Evolutionary conservation across 805 yeast species (phyloP), one percentile per base, ranked within the genome.

Genomic region (Hanseniaspora valbyensis): DNA sequence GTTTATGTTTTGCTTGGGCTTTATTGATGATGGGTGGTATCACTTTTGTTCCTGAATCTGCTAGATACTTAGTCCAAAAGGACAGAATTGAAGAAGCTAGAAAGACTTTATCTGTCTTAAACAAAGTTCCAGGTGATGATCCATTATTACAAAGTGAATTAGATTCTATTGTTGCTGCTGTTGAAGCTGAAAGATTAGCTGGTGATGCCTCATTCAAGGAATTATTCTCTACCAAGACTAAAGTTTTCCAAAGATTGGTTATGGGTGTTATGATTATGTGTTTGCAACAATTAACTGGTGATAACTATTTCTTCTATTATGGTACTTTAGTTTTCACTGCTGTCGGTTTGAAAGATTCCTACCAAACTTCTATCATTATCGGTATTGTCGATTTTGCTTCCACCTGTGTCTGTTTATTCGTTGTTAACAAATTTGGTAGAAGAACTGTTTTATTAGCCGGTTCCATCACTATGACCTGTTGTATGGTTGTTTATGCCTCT

Each of bases 271-370:
- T 69, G 56, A 56, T 77, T 37, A 81, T 77, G 66, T 73, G 76
- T 55, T 70, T 80, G 66, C 85, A 80, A 67, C 84, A 80, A 65
- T 69, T 77, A 59, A 74, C 79, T 52, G 82, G 82, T 70, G 67
- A 70, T 63, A 77, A 77, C 69, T 77, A 75, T 61, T 76, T 77
- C 69, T 77, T 77, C 72, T 77, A 76, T 67, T 77, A 77, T 55
- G 80, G 80, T 62, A 77, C 80, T 54, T 44, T 53, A n/a, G 53
- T 57, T 44, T 57, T 57, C 42, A 46, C 46, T 33, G 52, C 59
- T 49, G 59, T 57, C 40, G 59, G 65, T 60, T 60, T 77, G 61
- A 53, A 60, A 30, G 81, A 77, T 62, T 69, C 80, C 39, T 77
- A 71, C 63, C 68, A 73, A 64, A 75, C 81, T 5, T 69, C 80